Evolutionary conservation across 768 basidiomycete species (phyloP), one percentile per base, ranked within the genome.

Genomic region (Rhodotorula toruloides): DNA sequence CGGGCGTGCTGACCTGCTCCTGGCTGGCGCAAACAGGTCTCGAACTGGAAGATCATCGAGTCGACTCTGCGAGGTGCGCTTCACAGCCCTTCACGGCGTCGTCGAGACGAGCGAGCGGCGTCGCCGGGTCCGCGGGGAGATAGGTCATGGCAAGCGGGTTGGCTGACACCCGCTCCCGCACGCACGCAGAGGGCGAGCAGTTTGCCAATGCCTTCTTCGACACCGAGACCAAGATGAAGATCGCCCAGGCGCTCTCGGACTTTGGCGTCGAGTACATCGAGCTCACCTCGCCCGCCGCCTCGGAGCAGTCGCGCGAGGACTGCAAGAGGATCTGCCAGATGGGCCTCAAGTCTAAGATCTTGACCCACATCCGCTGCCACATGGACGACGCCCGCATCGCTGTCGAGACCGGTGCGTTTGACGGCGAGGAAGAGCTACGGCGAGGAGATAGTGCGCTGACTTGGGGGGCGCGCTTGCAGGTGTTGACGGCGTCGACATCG

Each of bases 201-300:
- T 99, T 99, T 75, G 96, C 96, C 70, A 99, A 98, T 77, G 94
- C 96, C 59, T 99, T 99, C 84, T 99, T 98, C 72, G 94, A 96
- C 77, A 92, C 91, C 77, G 91, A 93, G 82, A 98, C 93, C 80
- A 99, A 99, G 85, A 96, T 97, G 77, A 92, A 93, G 77, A 99
- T 99, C 74, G 96, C 96, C 72, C 91, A 87, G 81, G 92, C 92
- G 21, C 86, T 98, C 63, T 93, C 97, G 82, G 93, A 92, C 55
- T 98, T 99, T 76, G 96, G 96, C 76, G 96, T 98, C 64, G 96
- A 99, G 77, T 99, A 99, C 83, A 92, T 99, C 76, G 96, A 99
- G 77, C 87, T 99, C 76, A 99, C 96, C 42, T 97, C 94, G 22
- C 94, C 96, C 54, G 91, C 89, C 49, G 94, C 96, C 31, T 97